phyloP scores from a whole-genome alignment of 179 eudicot species.

The Beta lomatogona region DNA sequence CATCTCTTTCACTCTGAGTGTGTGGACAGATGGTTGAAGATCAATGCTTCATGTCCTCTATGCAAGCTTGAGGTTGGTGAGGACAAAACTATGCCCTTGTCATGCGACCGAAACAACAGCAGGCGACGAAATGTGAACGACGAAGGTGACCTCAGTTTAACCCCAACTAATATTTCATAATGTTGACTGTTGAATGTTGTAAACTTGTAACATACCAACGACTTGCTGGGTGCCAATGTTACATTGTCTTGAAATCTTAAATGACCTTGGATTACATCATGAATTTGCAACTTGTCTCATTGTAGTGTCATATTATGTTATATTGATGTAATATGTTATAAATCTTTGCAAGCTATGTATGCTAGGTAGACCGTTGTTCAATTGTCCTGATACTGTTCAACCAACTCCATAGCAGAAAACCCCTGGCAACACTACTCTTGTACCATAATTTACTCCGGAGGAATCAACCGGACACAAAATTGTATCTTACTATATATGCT shows the following conservation, averaged over 20 bases:
- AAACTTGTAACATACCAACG: background rate
- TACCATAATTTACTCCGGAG: too few relatives aligned
- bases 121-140: constrained; percentile 10
- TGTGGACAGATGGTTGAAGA: constrained; percentile 72
- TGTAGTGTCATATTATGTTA: background rate
- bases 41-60: constrained; percentile 66
- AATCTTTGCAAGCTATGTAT: too few relatives aligned
- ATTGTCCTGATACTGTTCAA: too few relatives aligned
- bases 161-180: constrained; percentile 5
- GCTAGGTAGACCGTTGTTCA: too few relatives aligned
- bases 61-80: constrained; percentile 58
- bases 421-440: too few relatives aligned
- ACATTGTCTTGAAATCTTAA: constrained; percentile 8
- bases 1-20: constrained; percentile 67
- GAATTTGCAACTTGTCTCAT: constrained; percentile 1
- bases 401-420: too few relatives aligned
- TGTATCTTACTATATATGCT: too few relatives aligned
- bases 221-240: background rate
- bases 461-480: too few relatives aligned
- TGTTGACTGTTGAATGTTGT: background rate
- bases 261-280: background rate
- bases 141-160: constrained; percentile 23
- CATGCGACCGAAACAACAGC: constrained; percentile 22
- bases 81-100: constrained; percentile 14
- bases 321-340: too few relatives aligned